Conservation (phyloP, 2,329 filamentous ascomycete genomes). For the Myriosclerotinia scirpicola region DNA sequence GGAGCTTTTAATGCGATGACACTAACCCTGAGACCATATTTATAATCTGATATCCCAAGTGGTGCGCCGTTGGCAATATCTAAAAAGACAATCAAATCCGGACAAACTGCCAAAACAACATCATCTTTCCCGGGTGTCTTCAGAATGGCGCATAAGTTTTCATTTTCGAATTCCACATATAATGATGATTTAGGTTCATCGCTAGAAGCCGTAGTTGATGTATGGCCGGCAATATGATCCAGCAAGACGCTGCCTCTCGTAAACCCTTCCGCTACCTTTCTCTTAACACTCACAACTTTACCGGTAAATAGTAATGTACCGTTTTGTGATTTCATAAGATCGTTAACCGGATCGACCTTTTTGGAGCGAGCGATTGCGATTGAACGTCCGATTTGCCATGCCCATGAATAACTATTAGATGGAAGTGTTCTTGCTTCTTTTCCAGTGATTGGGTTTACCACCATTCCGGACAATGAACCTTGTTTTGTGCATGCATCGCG, state of each 20-base stretch:
- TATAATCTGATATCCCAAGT: slow-evolving; percentile 51
- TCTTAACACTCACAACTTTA: slow-evolving; percentile 37
- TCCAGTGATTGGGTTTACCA: slow-evolving; percentile 35
- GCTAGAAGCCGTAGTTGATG: neutral
- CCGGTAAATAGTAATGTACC: slow-evolving; percentile 38
- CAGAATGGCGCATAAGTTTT: slow-evolving; percentile 36
- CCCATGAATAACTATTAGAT: slow-evolving; percentile 38
- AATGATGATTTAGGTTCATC: slow-evolving; percentile 4
- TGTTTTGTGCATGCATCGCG: slow-evolving; percentile 35
- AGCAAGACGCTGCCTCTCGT: slow-evolving; percentile 37
- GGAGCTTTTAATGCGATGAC: slow-evolving; percentile 53
- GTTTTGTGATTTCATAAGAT: slow-evolving; percentile 35
- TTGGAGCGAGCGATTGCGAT: slow-evolving; percentile 47
- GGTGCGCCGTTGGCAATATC: slow-evolving; percentile 51
- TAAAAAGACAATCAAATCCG: slow-evolving; percentile 40
- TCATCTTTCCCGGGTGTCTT: slow-evolving; percentile 29
- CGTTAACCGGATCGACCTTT: slow-evolving; percentile 35
- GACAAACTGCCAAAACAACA: slow-evolving; percentile 35
- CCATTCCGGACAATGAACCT: slow-evolving; percentile 37
- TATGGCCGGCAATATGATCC: slow-evolving; percentile 25
- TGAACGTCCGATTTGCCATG: slow-evolving; percentile 57
- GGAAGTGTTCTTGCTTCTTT: slow-evolving; percentile 37
- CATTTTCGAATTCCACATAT: slow-evolving; percentile 39
- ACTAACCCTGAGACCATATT: slow-evolving; percentile 52
- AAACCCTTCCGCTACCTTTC: slow-evolving; percentile 36